Conservation (phyloP, 345 rosid genomes). For the Gossypium herbaceum region DNA sequence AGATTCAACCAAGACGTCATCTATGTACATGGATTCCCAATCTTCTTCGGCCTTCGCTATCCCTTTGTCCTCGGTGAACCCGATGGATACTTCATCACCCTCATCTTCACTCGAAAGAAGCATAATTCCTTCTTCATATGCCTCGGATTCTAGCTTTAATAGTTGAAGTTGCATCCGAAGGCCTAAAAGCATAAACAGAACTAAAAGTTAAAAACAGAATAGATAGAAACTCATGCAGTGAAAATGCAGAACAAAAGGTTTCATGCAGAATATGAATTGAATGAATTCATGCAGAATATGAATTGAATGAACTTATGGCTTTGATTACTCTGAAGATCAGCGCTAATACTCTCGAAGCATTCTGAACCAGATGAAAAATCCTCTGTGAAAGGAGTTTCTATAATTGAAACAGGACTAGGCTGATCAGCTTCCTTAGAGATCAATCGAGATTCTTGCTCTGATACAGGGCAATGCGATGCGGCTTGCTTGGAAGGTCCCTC, state of each 20-base stretch:
- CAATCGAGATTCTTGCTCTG: constrained; percentile 48
- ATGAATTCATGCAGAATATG: not conserved
- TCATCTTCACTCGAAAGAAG: constrained; percentile 70
- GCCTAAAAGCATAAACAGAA: constrained; percentile 37
- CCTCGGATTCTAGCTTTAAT: constrained; percentile 70
- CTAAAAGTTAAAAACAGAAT: not conserved
- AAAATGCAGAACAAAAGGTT: not conserved
- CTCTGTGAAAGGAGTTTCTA: constrained; percentile 75
- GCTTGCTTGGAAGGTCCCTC: constrained; percentile 33
- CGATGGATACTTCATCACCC: constrained; percentile 34
- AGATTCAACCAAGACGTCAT: constrained; percentile 44
- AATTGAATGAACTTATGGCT: not conserved
- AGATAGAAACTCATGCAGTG: not conserved
- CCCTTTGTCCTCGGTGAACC: constrained; percentile 29
- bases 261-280: not conserved
- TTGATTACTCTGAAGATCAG: constrained; percentile 82
- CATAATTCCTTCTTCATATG: constrained; percentile 59
- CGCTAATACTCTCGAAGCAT: constrained; percentile 87
- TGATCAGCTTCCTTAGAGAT: constrained; percentile 78
- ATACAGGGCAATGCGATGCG: constrained; percentile 31
- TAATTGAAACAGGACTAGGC: constrained; percentile 92
- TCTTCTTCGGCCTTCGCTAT: constrained; percentile 35
- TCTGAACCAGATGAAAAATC: constrained; percentile 79
- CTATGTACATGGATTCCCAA: constrained; percentile 52
- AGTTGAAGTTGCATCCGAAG: constrained; percentile 92